These are phyloP conservation scores for Ziziphus jujuba DNA, from an alignment of 306 rosid species.

Conservation along the genomic window DNA sequence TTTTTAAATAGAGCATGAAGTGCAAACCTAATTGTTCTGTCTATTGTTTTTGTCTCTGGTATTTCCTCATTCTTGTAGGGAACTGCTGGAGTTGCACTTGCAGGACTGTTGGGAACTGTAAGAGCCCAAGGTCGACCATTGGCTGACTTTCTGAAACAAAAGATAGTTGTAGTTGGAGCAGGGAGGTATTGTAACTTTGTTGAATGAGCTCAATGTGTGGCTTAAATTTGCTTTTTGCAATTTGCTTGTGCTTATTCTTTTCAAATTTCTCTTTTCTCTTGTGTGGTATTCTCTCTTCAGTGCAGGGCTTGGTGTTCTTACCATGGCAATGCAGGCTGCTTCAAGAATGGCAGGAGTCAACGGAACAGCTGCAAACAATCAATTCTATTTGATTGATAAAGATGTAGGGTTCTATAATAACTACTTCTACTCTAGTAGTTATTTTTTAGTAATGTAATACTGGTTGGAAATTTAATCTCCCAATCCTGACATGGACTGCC, in stretches of 20 bases:
- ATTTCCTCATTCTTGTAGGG: conserved; percentile 52
- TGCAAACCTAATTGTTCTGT: neutral
- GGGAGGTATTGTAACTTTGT: conserved; percentile 71
- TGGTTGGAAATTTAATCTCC: conserved; percentile 10
- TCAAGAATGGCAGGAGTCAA: conserved; percentile 70
- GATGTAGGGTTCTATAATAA: conserved; percentile 51
- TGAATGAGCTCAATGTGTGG: conserved; percentile 15
- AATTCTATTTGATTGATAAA: conserved; percentile 79
- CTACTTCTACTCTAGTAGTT: conserved; percentile 10
- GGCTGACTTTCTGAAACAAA: conserved; percentile 78
- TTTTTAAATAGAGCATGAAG: neutral
- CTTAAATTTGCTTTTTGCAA: conserved; percentile 23
- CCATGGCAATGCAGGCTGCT: conserved; percentile 78
- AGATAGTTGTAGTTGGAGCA: conserved; percentile 97
- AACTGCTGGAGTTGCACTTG: conserved; percentile 99
- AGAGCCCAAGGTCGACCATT: conserved; percentile 94
- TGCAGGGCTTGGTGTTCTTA: conserved; percentile 98
- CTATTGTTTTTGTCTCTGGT: neutral
- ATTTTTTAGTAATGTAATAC: neutral
- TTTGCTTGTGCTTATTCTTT: conserved; percentile 26
- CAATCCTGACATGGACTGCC: neutral
- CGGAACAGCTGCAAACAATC: conserved; percentile 59
- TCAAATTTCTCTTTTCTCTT: conserved; percentile 25
- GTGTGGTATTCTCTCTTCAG: conserved; percentile 41
- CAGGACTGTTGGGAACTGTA: conserved; percentile 90